Base-by-base conservation (phyloP, 1,284 basidiomycete genomes). In the Heliocybe sulcata region DNA sequence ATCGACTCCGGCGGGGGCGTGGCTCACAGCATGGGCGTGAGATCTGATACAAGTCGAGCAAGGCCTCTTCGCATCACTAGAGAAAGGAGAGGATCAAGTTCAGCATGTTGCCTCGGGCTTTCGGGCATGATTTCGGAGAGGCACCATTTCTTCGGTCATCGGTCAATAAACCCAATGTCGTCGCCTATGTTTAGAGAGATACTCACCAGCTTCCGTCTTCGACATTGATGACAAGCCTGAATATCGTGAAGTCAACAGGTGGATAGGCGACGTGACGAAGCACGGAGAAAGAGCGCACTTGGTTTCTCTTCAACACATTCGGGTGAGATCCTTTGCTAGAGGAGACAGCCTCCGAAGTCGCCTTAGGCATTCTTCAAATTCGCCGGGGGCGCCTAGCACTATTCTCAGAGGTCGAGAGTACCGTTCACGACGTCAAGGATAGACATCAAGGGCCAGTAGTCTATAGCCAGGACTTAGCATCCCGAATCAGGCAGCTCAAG, bases 171-270 rank as follows among this genome's bases (percentile, higher is more conserved):
- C 35, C 48, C 47, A 47, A 57, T 33, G 54, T 52, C 19, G 38
- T 51, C 38, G 54, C 26, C 38, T 42, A 42, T 42, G 38, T 42
- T 42, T 54, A 61, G 50, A 25, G 25, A 55, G 52, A 27, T 25
- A 71, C 84, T 71, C 64, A 87, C 87, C 70, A 89, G 66, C 69
- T 89, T 89, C 57, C 87, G 77, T 59, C 79, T 74, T 42, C 87
- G 82, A 65, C 86, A 89, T 73, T 88, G 72, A 59, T 72, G 73
- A 57, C 67, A 69, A 2, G 72, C 69, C 68, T 72, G 22, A 25
- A 8, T 8, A 49, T 42, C n/a, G 19, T 42, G 38, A 3, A 6
- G 38, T 3, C 10, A 26, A 22, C 47, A 26, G 9, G 47, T 49
- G n/a, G 6, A 22, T 22, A 45, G 6, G 25, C 22, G 54, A 8